Evolutionary conservation across 2,329 filamentous ascomycete species (phyloP).

Genomic region (Ustulina deusta): DNA sequence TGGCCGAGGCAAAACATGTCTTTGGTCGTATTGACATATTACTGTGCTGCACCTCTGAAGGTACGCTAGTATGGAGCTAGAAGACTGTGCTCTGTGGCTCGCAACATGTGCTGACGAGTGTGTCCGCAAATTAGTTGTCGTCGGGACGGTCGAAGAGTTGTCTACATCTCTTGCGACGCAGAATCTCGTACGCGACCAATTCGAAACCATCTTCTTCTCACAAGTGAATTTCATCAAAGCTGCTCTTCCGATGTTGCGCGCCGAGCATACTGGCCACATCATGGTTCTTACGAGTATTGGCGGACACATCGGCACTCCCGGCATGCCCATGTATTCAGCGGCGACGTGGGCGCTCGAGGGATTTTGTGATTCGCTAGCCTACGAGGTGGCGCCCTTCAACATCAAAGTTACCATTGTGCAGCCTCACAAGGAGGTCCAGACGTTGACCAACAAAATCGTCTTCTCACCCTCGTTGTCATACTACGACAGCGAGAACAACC

Average conservation of each 20-base stretch:
- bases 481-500: constrained; percentile 74
- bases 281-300: constrained; percentile 90
- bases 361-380: constrained; percentile 94
- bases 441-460: constrained; percentile 86
- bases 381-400: constrained; percentile 97
- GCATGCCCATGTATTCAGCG: constrained; percentile 89
- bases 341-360: constrained; percentile 96
- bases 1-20: constrained; percentile 85
- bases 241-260: constrained; percentile 80
- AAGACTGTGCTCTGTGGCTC: not conserved
- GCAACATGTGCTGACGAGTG: constrained; percentile 34
- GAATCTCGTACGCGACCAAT: constrained; percentile 88
- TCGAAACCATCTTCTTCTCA: constrained; percentile 94
- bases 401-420: constrained; percentile 96
- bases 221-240: constrained; percentile 97
- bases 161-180: constrained; percentile 77
- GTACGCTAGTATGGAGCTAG: constrained; percentile 56
- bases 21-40: constrained; percentile 93
- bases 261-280: constrained; percentile 87
- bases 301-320: constrained; percentile 92
- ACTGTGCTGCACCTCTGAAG: constrained; percentile 89
- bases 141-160: constrained; percentile 92
- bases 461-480: constrained; percentile 81
- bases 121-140: constrained; percentile 69
- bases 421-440: constrained; percentile 91